phyloP scores from a whole-genome alignment of 306 rosid species.

The Pachyrhizus erosus region DNA sequence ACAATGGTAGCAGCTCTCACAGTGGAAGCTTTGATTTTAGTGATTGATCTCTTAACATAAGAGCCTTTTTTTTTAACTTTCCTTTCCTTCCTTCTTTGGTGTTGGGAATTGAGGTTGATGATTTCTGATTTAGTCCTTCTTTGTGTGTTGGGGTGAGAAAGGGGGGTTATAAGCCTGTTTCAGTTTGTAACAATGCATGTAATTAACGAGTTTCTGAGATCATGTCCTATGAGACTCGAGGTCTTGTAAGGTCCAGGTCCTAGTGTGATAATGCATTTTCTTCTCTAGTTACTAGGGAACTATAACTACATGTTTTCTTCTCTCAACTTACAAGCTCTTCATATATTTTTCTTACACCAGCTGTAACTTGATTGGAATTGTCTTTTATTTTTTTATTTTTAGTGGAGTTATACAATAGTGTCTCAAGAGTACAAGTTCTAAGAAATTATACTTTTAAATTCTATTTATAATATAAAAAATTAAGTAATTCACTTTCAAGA shows the following conservation, averaged over 20 bases:
- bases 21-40: slow-evolving; percentile 88
- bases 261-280: slow-evolving; percentile 9
- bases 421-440: background rate
- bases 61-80: background rate
- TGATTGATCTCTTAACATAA: slow-evolving; percentile 54
- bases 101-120: slow-evolving; percentile 22
- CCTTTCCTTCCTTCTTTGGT: background rate
- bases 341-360: background rate
- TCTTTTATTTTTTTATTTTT: background rate
- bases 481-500: background rate
- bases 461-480: background rate
- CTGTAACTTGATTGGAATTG: background rate
- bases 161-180: background rate
- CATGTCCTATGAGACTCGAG: background rate
- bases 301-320: background rate
- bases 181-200: slow-evolving; percentile 34
- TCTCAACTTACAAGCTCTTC: background rate
- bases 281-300: background rate
- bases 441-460: background rate
- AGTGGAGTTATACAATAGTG: background rate
- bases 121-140: slow-evolving; percentile 29
- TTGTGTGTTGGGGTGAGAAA: background rate
- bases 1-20: slow-evolving; percentile 79
- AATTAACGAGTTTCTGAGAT: background rate
- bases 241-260: slow-evolving; percentile 26